Conservation (phyloP, 2,329 filamentous ascomycete genomes). For the Colletotrichum ledebouriae region DNA sequence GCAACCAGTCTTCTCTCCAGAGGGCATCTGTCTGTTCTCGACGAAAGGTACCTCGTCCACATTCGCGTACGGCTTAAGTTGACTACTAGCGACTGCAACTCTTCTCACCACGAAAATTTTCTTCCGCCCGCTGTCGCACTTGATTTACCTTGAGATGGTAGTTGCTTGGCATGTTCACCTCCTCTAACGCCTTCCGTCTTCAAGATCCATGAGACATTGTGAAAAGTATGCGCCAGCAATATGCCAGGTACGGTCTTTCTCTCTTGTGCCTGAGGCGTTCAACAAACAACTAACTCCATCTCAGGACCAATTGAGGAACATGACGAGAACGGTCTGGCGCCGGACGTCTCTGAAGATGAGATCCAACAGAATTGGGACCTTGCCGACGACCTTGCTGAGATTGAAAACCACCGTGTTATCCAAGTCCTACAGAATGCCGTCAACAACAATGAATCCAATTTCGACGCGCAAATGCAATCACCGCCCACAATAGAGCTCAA, state of each 20-base stretch:
- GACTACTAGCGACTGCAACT: too few species aligned
- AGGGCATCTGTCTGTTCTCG: too few species aligned
- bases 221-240: neutral
- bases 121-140: too few species aligned
- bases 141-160: neutral
- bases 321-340: neutral
- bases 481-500: neutral
- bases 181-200: too few species aligned
- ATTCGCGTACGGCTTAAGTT: too few species aligned
- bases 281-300: neutral
- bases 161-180: neutral
- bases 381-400: slow-evolving; percentile 1
- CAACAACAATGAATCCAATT: neutral
- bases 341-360: slow-evolving; percentile 1
- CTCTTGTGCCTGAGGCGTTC: neutral
- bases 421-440: neutral
- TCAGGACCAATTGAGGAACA: slow-evolving; percentile 1
- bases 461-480: neutral
- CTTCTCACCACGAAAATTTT: too few species aligned
- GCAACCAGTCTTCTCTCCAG: too few species aligned
- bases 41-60: too few species aligned
- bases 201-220: too few species aligned
- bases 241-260: neutral
- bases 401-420: neutral
- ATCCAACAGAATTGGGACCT: neutral